Evolutionary conservation across 2,329 filamentous ascomycete species (phyloP).

Genomic region (Chaetomium sp.): DNA sequence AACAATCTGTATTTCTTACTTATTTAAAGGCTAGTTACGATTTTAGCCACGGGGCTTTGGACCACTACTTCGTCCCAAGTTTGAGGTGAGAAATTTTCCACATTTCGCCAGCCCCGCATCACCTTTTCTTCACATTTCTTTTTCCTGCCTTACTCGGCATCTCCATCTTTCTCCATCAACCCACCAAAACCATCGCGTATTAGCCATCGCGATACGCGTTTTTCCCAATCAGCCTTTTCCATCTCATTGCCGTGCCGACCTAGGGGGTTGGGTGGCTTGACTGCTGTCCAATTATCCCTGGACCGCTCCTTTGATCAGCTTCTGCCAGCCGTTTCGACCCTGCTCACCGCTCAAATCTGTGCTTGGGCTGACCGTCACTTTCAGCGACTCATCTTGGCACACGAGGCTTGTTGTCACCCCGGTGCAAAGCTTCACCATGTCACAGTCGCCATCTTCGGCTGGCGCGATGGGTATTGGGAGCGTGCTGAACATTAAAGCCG

Average conservation of each 20-base stretch:
- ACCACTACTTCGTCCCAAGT: background rate
- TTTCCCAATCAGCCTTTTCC: background rate
- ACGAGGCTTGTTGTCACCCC: background rate
- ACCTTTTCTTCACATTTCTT: conserved; percentile 1
- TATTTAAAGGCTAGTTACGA: background rate
- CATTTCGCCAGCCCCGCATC: conserved; percentile 14
- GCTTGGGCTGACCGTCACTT: conserved; percentile 12
- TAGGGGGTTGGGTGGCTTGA: conserved; percentile 12
- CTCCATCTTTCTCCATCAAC: background rate
- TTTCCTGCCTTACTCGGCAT: conserved; percentile 3
- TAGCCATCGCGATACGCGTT: conserved; percentile 1
- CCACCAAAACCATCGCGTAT: background rate
- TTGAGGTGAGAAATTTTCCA: conserved; percentile 19
- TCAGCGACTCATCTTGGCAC: background rate
- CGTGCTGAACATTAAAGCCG: conserved; percentile 46
- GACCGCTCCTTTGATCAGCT: conserved; percentile 5
- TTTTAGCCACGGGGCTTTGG: background rate
- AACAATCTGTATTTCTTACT: background rate
- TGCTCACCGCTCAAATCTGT: conserved; percentile 19
- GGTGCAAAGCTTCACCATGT: conserved; percentile 18
- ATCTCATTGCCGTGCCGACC: background rate
- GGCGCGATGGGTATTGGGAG: conserved; percentile 49
- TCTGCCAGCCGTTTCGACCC: conserved; percentile 8
- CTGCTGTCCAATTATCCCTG: conserved; percentile 8
- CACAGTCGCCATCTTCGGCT: conserved; percentile 37